A percentile compares a stretch with the other conserved stretches of the same genome.
Evolutionary conservation across 306 rosid species (phyloP).

Genomic region (Arachis hypogaea): DNA sequence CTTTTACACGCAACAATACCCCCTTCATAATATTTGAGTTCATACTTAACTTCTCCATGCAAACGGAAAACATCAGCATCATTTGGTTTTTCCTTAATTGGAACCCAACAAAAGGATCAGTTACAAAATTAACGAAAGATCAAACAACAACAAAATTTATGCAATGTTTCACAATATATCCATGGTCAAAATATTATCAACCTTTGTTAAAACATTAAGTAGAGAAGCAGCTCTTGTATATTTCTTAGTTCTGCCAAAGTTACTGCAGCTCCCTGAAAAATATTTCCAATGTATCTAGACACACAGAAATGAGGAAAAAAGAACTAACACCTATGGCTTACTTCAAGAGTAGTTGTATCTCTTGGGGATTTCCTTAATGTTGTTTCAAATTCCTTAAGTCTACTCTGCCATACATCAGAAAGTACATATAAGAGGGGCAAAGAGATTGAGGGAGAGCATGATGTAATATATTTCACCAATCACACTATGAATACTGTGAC

Average conservation of each 20-base stretch:
- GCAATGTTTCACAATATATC: slow-evolving; percentile 32
- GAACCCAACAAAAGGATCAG: slow-evolving; percentile 26
- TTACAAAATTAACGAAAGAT: slow-evolving; percentile 12
- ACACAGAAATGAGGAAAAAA: slow-evolving; percentile 42
- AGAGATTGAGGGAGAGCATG: background rate
- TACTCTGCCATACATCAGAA: slow-evolving; percentile 62
- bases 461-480: slow-evolving; percentile 15
- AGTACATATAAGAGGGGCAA: slow-evolving; percentile 11
- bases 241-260: slow-evolving; percentile 83
- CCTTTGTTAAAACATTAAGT: slow-evolving; percentile 85
- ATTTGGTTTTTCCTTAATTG: slow-evolving; percentile 63
- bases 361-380: slow-evolving; percentile 69
- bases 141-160: slow-evolving; percentile 19
- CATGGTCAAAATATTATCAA: slow-evolving; percentile 36
- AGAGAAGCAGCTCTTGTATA: slow-evolving; percentile 74
- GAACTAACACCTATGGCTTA: slow-evolving; percentile 53
- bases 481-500: background rate
- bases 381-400: slow-evolving; percentile 75
- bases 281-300: slow-evolving; percentile 39
- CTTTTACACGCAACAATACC: slow-evolving; percentile 77
- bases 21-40: slow-evolving; percentile 79
- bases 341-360: slow-evolving; percentile 85
- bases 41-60: slow-evolving; percentile 90
- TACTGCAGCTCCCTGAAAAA: slow-evolving; percentile 90
- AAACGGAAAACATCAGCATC: slow-evolving; percentile 85